Evolutionary conservation across 495 filamentous ascomycete species (phyloP).

Genomic region (Podospora sp.): DNA sequence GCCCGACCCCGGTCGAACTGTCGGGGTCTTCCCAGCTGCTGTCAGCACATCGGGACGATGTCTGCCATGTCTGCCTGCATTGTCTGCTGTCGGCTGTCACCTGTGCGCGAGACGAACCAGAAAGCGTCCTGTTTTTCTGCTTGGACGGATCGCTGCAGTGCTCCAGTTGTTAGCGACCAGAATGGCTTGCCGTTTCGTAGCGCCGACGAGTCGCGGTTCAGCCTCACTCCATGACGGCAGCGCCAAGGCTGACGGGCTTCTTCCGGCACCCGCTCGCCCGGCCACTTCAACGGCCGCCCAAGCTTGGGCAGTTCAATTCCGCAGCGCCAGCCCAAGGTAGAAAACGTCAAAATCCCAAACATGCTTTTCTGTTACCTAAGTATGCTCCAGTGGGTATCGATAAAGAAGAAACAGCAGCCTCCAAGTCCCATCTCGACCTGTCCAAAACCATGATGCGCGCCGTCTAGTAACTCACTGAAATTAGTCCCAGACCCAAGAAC

Average conservation of each 20-base stretch:
- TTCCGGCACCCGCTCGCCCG: not conserved
- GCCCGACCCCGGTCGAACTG: slow-evolving; percentile 7
- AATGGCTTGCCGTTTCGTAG: not conserved
- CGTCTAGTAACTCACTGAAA: slow-evolving; percentile 1
- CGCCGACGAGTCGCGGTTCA: not conserved
- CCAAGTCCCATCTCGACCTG: not conserved
- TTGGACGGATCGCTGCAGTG: not conserved
- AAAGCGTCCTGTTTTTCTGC: not conserved
- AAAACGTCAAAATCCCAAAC: not conserved
- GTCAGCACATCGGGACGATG: not conserved
- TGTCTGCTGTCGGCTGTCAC: not conserved
- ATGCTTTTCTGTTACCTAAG: slow-evolving; percentile 11
- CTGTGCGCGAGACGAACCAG: no score
- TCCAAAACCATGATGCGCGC: not conserved
- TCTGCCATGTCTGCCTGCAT: not conserved
- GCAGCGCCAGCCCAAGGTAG: not conserved
- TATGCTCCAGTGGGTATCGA: slow-evolving; percentile 13
- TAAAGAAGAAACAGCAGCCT: not conserved
- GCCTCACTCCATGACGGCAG: not conserved
- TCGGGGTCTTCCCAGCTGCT: not conserved
- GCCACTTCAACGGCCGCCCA: not conserved
- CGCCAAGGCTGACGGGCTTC: not conserved
- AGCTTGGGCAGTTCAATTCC: not conserved
- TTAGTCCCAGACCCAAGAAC: no score
- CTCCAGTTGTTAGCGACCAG: no score